These are phyloP conservation scores for Fistulifera pelliculosa DNA, from an alignment of 108 stramenopile species.

Conservation along the genomic window DNA sequence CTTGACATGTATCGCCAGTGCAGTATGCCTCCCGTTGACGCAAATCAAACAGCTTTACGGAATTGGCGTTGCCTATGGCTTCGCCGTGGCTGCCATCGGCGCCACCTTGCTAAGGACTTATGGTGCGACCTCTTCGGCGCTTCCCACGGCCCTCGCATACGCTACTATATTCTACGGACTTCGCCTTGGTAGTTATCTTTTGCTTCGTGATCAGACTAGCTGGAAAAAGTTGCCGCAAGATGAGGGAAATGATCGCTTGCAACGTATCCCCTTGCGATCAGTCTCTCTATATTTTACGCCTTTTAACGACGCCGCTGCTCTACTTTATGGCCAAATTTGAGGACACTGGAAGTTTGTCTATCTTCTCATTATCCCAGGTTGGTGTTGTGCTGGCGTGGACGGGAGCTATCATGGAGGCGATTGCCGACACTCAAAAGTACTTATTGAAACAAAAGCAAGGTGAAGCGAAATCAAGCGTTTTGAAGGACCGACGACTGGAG, in stretches of 20 bases:
- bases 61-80: conserved; percentile 32
- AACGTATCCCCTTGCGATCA: conserved; percentile 21
- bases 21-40: conserved; percentile 25
- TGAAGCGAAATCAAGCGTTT: conserved; percentile 2
- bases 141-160: not conserved
- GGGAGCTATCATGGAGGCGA: conserved; percentile 27
- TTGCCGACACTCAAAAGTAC: conserved; percentile 31
- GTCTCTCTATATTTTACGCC: conserved; percentile 23
- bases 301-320: conserved; percentile 24
- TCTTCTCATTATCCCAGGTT: not conserved
- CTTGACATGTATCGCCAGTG: conserved; percentile 14
- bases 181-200: conserved; percentile 24
- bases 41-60: conserved; percentile 25
- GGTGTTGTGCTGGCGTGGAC: conserved; percentile 19
- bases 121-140: not conserved
- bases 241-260: conserved; percentile 6
- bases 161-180: conserved; percentile 25
- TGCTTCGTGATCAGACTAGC: conserved; percentile 18
- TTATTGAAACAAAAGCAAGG: conserved; percentile 5
- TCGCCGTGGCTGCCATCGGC: conserved; percentile 20
- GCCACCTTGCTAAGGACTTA: conserved; percentile 9
- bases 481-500: conserved; percentile 19
- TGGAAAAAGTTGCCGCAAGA: not conserved
- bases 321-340: conserved; percentile 14
- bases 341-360: not conserved